Conservation (phyloP, 345 rosid species). For the Moricandia moricandioides region DNA sequence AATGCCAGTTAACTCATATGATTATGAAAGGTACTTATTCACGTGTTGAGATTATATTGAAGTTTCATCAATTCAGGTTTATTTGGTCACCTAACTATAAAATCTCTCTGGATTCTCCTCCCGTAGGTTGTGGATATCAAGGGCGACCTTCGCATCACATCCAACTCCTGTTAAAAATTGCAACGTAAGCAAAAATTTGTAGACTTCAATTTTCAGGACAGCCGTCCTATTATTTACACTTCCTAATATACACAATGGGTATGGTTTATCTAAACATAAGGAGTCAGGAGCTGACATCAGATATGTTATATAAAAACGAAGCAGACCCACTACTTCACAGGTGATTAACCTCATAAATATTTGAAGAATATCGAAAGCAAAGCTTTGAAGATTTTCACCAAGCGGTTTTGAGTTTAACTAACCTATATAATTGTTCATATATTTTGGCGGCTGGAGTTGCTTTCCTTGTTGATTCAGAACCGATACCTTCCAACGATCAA, state of each 20-base stretch:
- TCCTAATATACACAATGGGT: no score
- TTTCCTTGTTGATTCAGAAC: slow-evolving; percentile 59
- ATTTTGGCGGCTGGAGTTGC: slow-evolving; percentile 63
- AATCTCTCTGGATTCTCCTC: slow-evolving; percentile 87
- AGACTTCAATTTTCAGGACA: no score
- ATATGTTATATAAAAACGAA: no score
- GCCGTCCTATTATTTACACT: no score
- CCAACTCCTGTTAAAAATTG: slow-evolving; percentile 57
- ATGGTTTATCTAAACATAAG: no score
- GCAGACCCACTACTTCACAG: no score
- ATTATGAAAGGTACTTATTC: no score
- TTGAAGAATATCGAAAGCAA: no score
- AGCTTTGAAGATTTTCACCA: not conserved
- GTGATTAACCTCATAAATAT: no score
- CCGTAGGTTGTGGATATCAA: slow-evolving; percentile 76
- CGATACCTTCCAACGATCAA: slow-evolving; percentile 82
- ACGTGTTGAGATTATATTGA: not conserved
- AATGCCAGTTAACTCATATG: not conserved
- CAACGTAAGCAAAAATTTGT: not conserved
- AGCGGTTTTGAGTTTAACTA: slow-evolving; percentile 9
- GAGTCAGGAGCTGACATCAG: no score
- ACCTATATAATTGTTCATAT: slow-evolving; percentile 93
- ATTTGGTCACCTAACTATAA: slow-evolving; percentile 60
- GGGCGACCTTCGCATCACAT: slow-evolving; percentile 90
- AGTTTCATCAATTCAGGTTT: not conserved